Evolutionary conservation across 495 filamentous ascomycete species (phyloP).

Genomic region (Neurospora sp.): DNA sequence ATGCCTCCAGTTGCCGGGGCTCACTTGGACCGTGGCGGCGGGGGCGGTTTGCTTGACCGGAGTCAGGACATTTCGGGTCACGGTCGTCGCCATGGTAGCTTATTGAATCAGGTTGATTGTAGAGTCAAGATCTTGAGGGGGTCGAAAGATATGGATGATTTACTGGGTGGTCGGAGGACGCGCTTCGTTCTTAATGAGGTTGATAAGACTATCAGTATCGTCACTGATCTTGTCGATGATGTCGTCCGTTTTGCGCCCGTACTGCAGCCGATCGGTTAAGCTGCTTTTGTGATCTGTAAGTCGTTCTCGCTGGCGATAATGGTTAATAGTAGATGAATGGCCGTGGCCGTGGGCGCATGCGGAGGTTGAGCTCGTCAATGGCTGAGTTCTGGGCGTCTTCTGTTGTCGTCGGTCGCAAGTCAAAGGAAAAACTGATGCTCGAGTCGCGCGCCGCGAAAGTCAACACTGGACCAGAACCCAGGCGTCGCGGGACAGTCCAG

Average conservation of each 20-base stretch:
- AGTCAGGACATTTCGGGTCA: slow-evolving; percentile 24
- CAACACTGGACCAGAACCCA: slow-evolving; percentile 11
- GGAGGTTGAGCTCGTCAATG: background rate
- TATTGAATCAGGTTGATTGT: slow-evolving; percentile 10
- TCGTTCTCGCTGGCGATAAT: background rate
- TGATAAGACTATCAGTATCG: background rate
- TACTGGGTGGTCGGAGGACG: background rate
- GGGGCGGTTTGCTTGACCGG: slow-evolving; percentile 31
- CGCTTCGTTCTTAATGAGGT: background rate
- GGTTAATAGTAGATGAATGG: slow-evolving; percentile 7
- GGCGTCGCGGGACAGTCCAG: background rate
- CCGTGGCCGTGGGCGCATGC: slow-evolving; percentile 9
- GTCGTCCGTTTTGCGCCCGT: background rate
- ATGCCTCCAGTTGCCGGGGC: slow-evolving; percentile 78
- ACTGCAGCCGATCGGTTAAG: background rate
- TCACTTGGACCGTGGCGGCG: slow-evolving; percentile 28
- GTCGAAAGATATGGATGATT: background rate
- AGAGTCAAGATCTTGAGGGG: background rate
- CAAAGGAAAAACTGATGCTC: slow-evolving; percentile 3
- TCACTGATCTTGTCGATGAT: background rate
- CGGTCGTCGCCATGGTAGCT: slow-evolving; percentile 5
- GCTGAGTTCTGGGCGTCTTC: background rate
- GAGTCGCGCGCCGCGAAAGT: slow-evolving; percentile 7
- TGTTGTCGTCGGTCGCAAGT: slow-evolving; percentile 1
- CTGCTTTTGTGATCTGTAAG: background rate